A percentile compares a stretch with the other conserved stretches of the same genome.
These are phyloP conservation scores for Pythium periplocum DNA, from an alignment of 352 stramenopile species.

Conservation along the genomic window DNA sequence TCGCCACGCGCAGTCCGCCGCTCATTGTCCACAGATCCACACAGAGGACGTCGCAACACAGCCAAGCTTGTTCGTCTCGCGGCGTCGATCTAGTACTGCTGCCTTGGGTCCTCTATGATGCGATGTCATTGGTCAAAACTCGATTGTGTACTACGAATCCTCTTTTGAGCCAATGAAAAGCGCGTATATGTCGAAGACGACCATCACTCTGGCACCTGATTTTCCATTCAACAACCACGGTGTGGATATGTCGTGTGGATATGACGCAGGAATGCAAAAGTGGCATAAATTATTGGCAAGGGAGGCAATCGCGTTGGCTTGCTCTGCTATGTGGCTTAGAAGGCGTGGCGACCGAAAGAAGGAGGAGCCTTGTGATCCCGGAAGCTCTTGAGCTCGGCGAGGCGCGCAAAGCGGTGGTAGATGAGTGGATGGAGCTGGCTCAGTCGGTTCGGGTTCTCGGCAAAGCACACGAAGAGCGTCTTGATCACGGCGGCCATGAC, in stretches of 20 bases:
- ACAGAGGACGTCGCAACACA: too few relatives aligned
- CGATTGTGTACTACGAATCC: too few relatives aligned
- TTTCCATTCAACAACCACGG: too few relatives aligned
- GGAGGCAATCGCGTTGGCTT: too few relatives aligned
- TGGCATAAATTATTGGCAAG: constrained; percentile 1
- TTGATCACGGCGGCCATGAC: constrained; percentile 75
- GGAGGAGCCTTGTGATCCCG: constrained; percentile 55
- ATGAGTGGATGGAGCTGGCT: constrained; percentile 83
- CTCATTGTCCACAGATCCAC: constrained; percentile 2
- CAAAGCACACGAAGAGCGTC: constrained; percentile 86
- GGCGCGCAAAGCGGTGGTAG: constrained; percentile 81
- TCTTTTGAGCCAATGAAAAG: constrained; percentile 12
- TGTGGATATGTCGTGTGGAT: too few relatives aligned
- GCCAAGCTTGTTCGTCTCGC: too few relatives aligned
- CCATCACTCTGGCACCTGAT: constrained; percentile 11
- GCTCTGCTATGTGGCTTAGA: not conserved
- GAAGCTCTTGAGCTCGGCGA: constrained; percentile 84
- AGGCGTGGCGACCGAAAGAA: constrained; percentile 1
- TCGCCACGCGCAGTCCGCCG: constrained; percentile 26
- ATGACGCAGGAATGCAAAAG: too few relatives aligned
- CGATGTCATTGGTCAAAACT: too few relatives aligned
- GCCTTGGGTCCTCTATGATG: too few relatives aligned
- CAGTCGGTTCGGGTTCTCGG: constrained; percentile 67
- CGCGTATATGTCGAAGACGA: constrained; percentile 7
- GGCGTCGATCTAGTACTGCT: too few relatives aligned